Evolutionary conservation across 139 green algal species (phyloP).

Genomic region (Chlorella sorokiniana): DNA sequence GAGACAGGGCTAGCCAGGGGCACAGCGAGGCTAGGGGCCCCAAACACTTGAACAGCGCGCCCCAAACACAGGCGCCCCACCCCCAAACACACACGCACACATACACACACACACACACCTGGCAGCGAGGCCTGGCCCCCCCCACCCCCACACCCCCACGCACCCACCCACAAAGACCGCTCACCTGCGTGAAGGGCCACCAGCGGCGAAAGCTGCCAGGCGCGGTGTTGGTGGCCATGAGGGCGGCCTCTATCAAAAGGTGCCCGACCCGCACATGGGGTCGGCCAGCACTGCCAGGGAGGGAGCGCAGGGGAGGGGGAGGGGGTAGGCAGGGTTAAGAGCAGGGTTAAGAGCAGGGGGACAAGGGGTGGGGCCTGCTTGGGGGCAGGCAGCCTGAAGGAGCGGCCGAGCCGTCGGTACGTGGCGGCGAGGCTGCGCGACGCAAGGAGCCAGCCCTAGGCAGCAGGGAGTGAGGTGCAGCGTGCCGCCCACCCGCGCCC

Average conservation of each 20-base stretch:
- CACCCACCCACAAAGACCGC: not conserved
- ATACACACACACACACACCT: too few species aligned
- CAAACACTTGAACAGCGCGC: too few species aligned
- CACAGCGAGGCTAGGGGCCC: too few species aligned
- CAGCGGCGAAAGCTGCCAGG: conserved; percentile 71
- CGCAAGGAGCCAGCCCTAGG: too few species aligned
- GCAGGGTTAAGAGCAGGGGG: not conserved
- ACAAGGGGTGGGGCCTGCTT: not conserved
- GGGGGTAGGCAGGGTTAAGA: not conserved
- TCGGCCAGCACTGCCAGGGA: conserved; percentile 66
- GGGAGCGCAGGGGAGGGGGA: not conserved
- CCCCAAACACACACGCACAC: too few species aligned
- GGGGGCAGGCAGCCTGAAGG: too few species aligned
- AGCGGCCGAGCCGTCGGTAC: too few species aligned
- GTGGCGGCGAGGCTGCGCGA: too few species aligned
- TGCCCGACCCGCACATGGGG: conserved; percentile 93
- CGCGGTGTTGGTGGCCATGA: conserved; percentile 77
- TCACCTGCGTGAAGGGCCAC: conserved; percentile 68
- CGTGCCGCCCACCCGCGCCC: not conserved
- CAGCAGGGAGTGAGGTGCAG: not conserved
- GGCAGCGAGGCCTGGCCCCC: too few species aligned
- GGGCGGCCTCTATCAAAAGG: conserved; percentile 88
- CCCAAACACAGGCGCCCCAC: too few species aligned
- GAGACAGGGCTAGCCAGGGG: too few species aligned
- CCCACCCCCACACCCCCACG: too few species aligned